phyloP scores from a whole-genome alignment of 208 protist species.

The Leishmania guyanensis region DNA sequence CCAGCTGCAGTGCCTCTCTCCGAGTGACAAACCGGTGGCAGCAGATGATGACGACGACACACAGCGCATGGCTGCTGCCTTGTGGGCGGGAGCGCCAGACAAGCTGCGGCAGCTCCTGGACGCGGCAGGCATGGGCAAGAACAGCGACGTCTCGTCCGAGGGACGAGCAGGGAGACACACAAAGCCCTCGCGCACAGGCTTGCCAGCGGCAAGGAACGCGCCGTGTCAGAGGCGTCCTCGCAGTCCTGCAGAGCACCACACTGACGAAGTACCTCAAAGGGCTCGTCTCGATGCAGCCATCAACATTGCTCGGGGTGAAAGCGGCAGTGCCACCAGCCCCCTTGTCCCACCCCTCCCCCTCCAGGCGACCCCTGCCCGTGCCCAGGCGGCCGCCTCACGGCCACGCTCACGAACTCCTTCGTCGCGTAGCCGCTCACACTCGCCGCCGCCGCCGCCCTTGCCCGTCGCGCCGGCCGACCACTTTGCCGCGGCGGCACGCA shows the following conservation, averaged over 20 bases:
- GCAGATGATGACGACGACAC: background rate
- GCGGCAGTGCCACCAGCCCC: background rate
- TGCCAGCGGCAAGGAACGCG: background rate
- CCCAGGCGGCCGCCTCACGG: conserved; percentile 19
- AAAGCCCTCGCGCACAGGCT: background rate
- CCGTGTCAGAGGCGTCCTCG: background rate
- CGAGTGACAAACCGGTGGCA: background rate
- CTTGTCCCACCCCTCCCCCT: background rate
- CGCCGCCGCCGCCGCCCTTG: conserved; percentile 9
- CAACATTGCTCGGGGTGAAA: background rate
- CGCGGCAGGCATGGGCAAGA: background rate
- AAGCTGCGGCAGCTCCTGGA: conserved; percentile 6
- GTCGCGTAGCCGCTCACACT: conserved; percentile 14
- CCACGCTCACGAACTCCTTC: conserved; percentile 8
- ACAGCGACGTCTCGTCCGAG: background rate
- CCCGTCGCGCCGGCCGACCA: background rate
- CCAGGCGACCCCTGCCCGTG: conserved; percentile 12
- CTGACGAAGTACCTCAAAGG: background rate
- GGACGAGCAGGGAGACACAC: background rate
- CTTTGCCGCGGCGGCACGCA: background rate
- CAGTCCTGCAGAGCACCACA: background rate
- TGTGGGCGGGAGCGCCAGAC: background rate
- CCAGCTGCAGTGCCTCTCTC: conserved; percentile 4
- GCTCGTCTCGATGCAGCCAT: background rate
- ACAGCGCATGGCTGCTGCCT: background rate